These are phyloP conservation scores for Triticum turgidum DNA, from an alignment of 176 grass and related monocot species.

Conservation along the genomic window DNA sequence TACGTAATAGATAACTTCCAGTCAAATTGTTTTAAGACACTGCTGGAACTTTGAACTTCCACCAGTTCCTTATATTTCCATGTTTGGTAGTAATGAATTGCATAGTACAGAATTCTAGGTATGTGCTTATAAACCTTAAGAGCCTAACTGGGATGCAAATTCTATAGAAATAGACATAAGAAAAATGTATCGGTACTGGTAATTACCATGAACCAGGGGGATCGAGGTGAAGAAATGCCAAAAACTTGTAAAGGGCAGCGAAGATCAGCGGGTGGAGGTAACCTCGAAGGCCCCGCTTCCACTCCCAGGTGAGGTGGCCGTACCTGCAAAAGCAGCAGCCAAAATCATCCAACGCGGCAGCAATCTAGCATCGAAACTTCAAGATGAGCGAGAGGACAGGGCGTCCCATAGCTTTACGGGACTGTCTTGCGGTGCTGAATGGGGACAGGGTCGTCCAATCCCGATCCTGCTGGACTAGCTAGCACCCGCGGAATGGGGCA, in stretches of 20 bases:
- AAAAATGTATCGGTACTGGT: too few species aligned
- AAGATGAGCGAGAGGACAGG: background rate
- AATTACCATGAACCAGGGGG: too few species aligned
- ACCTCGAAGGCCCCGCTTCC: constrained; percentile 71
- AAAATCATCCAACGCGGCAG: background rate
- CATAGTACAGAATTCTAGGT: too few species aligned
- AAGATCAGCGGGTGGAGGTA: constrained; percentile 88
- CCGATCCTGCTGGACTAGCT: background rate
- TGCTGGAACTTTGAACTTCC: too few species aligned
- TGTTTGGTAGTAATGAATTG: too few species aligned
- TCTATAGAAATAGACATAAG: too few species aligned
- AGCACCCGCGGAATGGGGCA: background rate
- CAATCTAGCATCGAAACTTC: background rate
- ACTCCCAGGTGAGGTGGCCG: constrained; percentile 91
- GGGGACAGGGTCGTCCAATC: background rate
- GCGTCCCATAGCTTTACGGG: background rate
- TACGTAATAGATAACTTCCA: too few species aligned
- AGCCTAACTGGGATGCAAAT: too few species aligned
- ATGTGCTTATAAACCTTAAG: too few species aligned
- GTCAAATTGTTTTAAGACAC: too few species aligned
- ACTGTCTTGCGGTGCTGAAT: background rate
- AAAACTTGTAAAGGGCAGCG: constrained; percentile 60
- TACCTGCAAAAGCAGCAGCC: constrained; percentile 47
- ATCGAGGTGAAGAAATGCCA: constrained; percentile 60
- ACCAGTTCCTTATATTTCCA: too few species aligned